phyloP scores from a whole-genome alignment of 2,329 filamentous ascomycete species.

The Rhytidhysteron rufulum region DNA sequence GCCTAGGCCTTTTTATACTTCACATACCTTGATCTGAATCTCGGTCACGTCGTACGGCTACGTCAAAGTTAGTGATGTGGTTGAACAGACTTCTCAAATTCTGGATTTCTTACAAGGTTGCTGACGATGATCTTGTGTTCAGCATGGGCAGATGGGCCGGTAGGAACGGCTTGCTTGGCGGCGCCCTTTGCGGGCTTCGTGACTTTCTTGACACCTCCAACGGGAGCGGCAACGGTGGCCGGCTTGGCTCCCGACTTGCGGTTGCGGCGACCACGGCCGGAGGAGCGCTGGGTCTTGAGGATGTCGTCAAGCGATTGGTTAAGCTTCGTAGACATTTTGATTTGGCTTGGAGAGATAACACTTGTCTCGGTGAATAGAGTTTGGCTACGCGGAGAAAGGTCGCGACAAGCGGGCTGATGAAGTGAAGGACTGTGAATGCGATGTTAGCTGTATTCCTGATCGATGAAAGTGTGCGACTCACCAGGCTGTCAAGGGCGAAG shows the following conservation, averaged over 20 bases:
- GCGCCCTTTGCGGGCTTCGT: slow-evolving; percentile 57
- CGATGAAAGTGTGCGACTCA: too few species aligned
- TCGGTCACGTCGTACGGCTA: slow-evolving; percentile 96
- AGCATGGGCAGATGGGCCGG: slow-evolving; percentile 57
- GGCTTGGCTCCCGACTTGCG: slow-evolving; percentile 48
- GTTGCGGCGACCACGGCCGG: slow-evolving; percentile 45
- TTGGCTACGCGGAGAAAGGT: too few species aligned
- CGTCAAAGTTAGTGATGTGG: too few species aligned
- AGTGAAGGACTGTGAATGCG: slow-evolving; percentile 1
- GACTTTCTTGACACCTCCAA: slow-evolving; percentile 83
- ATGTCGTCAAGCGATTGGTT: slow-evolving; percentile 98
- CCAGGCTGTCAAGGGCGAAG: too few species aligned
- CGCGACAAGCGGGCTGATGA: too few species aligned
- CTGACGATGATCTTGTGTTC: slow-evolving; percentile 98
- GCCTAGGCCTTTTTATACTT: slow-evolving; percentile 57
- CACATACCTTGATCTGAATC: slow-evolving; percentile 99
- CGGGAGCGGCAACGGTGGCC: slow-evolving; percentile 62
- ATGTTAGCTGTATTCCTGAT: too few species aligned
- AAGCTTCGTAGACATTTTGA: slow-evolving; percentile 89
- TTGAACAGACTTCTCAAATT: too few species aligned
- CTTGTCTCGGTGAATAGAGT: too few species aligned
- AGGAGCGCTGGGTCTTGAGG: slow-evolving; percentile 68
- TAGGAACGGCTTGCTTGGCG: slow-evolving; percentile 57
- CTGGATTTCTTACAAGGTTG: slow-evolving; percentile 73
- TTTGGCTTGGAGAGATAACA: too few species aligned